A percentile compares a stretch with the other conserved stretches of the same genome.
Evolutionary conservation across 2,329 filamentous ascomycete genomes (phyloP).

Genomic region (Aurifilum marmelostoma): DNA sequence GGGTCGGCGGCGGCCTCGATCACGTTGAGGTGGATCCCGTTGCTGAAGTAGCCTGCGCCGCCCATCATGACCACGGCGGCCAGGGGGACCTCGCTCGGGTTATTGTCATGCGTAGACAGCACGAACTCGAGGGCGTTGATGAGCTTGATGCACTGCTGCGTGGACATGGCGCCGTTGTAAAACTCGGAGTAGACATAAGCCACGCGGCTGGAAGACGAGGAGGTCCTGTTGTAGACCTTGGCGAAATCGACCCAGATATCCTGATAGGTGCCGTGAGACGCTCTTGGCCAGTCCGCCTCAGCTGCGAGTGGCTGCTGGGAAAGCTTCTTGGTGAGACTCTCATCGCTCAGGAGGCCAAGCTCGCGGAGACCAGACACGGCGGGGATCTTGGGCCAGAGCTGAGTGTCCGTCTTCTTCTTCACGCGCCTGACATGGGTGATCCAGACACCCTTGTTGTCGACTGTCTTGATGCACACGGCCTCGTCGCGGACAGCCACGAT

Average conservation of each 20-base stretch:
- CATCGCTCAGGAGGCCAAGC: constrained; percentile 38
- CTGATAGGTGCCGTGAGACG: constrained; percentile 40
- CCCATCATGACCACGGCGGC: constrained; percentile 44
- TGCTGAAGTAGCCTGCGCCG: constrained; percentile 46
- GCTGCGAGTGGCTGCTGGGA: constrained; percentile 21
- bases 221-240: constrained; percentile 31
- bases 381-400: constrained; percentile 47
- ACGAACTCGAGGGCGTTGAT: constrained; percentile 43
- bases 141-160: constrained; percentile 42
- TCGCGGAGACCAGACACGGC: constrained; percentile 40
- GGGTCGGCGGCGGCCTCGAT: constrained; percentile 45
- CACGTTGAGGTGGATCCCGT: constrained; percentile 48
- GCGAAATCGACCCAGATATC: constrained; percentile 45
- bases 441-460: constrained; percentile 46
- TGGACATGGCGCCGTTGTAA: constrained; percentile 50
- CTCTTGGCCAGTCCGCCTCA: constrained; percentile 37
- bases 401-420: constrained; percentile 42
- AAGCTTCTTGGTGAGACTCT: constrained; percentile 29
- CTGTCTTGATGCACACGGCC: constrained; percentile 42
- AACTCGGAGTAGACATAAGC: constrained; percentile 48
- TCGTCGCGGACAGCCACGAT: constrained; percentile 43
- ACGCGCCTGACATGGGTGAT: constrained; percentile 45
- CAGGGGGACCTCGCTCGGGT: constrained; percentile 36
- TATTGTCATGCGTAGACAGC: constrained; percentile 35
- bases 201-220: constrained; percentile 29